Evolutionary conservation across 495 filamentous ascomycete genomes (phyloP).

Genomic region (Neurospora sp.): DNA sequence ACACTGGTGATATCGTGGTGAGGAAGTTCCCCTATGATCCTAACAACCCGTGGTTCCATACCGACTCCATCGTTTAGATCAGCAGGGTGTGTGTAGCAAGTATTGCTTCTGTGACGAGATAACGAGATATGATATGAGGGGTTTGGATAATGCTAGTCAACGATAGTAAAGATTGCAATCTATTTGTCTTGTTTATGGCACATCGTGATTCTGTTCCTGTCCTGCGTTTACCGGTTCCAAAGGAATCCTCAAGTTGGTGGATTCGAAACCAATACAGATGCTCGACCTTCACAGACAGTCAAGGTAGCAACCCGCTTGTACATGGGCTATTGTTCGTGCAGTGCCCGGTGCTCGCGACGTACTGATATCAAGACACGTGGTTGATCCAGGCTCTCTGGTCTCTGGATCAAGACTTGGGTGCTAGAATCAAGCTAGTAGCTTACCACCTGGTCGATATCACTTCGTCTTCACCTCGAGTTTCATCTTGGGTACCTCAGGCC

Average conservation of each 20-base stretch:
- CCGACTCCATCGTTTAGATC: constrained; percentile 12
- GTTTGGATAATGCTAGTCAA: not conserved
- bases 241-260: not conserved
- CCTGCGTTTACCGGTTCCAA: not conserved
- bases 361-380: not conserved
- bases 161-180: not conserved
- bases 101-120: not conserved
- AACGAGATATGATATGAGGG: not conserved
- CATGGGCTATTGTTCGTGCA: too few species aligned
- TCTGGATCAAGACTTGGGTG: too few species aligned
- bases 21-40: constrained; percentile 38
- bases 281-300: not conserved
- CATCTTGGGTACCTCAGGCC: too few species aligned
- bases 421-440: too few species aligned
- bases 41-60: constrained; percentile 24
- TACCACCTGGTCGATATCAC: too few species aligned
- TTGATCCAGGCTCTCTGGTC: not conserved
- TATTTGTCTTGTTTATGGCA: not conserved
- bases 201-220: not conserved
- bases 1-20: constrained; percentile 35
- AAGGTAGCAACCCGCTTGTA: too few species aligned
- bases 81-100: not conserved
- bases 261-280: not conserved
- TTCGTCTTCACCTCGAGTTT: too few species aligned
- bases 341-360: too few species aligned